phyloP scores from a whole-genome alignment of 257 asterid species.

The Solanum chilense region DNA sequence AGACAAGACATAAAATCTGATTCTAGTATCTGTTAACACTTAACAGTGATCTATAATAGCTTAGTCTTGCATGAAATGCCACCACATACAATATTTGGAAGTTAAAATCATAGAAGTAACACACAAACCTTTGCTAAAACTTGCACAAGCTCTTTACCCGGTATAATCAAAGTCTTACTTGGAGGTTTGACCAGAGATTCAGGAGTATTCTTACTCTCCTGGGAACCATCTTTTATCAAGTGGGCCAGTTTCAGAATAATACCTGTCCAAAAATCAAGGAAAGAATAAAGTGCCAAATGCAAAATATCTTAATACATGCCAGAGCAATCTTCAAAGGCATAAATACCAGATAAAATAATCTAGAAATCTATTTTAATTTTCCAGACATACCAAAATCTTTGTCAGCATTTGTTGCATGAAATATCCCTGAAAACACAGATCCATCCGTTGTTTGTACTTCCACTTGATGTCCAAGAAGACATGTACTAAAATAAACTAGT shows the following conservation, averaged over 20 bases:
- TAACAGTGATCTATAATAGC: background rate
- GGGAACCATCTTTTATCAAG: constrained; percentile 58
- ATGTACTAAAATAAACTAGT: constrained; percentile 45
- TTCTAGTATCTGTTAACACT: background rate
- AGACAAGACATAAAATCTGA: background rate
- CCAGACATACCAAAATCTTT: constrained; percentile 65
- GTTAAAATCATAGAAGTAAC: background rate
- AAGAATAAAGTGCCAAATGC: constrained; percentile 1
- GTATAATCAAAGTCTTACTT: constrained; percentile 55
- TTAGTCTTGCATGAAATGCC: background rate
- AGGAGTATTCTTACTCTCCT: constrained; percentile 31
- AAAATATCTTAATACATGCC: background rate
- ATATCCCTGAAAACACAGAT: constrained; percentile 74
- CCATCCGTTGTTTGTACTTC: constrained; percentile 93
- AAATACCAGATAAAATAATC: background rate
- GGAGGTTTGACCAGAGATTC: constrained; percentile 48
- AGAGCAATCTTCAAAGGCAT: background rate
- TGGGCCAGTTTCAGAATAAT: constrained; percentile 86
- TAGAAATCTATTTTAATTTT: background rate
- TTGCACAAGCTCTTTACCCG: constrained; percentile 81
- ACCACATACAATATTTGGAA: background rate
- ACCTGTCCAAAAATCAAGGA: constrained; percentile 26
- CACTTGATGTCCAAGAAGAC: constrained; percentile 87
- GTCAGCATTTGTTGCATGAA: constrained; percentile 69
- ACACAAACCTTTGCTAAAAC: constrained; percentile 74